Base-by-base conservation (phyloP, 106 monocot genomes). In the Dendrobium officinale region DNA sequence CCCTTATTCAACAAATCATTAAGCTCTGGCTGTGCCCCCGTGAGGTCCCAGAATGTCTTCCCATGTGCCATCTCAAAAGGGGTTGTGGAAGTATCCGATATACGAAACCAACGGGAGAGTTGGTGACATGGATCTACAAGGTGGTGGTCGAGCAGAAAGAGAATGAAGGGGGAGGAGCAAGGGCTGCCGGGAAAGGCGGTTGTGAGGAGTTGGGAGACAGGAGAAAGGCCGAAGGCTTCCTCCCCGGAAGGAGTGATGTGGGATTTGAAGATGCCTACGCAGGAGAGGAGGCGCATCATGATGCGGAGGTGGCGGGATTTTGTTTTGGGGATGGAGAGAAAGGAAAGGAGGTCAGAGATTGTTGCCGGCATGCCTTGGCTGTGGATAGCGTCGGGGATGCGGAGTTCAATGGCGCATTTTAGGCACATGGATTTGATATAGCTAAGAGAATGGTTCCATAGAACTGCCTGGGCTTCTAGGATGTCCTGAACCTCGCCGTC, bases 401-500 rank as follows among this genome's bases (percentile, higher is more conserved):
- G 55, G 73, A 86, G 83, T 61, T 86, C 80, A 24, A 86, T 42
- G 18, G 83, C 86, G 19, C 80, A 83, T 43, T 80, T 80, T 10
- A 86, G 72, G 55, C 77, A 83, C 47, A 83, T 54, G 56, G 86
- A 77, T 77, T 80, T 77, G 31, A 83, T 40, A 72, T 44, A 83
- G 80, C 68, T n/a, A 6, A 86, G 20, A 33, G 79, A 20, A 67
- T 80, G 83, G 59, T 83, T 86, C 86, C 80, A 78, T 55, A 86
- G 29, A 2, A 58, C 67, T 10, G 58, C 55, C 3, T 72, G 80
- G 9, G 83, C 83, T 73, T 78, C 26, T 0, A 77, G 33, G 42
- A n/a, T 56, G 9, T 61, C 81, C 4, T 59, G 18, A 15, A 56
- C 13, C 41, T 18, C 41, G 11, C 2, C 33, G 16, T 72, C 33